Evolutionary conservation across 495 filamentous ascomycete genomes (phyloP).

Genomic region (Hypoxylon intermedium): DNA sequence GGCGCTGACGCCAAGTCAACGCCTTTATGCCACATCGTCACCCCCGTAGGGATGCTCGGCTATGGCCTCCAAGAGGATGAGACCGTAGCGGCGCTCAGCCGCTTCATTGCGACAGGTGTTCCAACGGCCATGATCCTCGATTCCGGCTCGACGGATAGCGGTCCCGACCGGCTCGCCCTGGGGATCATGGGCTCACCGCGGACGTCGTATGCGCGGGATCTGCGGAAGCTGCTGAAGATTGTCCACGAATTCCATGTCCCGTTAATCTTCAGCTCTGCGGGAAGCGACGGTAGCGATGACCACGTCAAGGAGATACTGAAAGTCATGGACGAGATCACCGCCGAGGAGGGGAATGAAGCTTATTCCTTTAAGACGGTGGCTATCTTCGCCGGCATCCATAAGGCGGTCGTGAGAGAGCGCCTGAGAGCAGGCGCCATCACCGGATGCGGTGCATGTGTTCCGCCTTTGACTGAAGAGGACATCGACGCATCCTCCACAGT

Average conservation of each 20-base stretch:
- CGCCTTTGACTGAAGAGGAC: conserved; percentile 47
- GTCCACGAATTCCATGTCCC: conserved; percentile 42
- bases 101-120: conserved; percentile 38
- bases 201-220: conserved; percentile 50
- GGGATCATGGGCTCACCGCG: conserved; percentile 44
- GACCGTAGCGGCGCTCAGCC: conserved; percentile 29
- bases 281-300: conserved; percentile 54
- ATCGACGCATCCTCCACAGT: conserved; percentile 46
- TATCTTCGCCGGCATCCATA: conserved; percentile 50
- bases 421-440: conserved; percentile 30
- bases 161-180: conserved; percentile 55
- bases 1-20: conserved; percentile 11
- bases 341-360: conserved; percentile 38
- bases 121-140: conserved; percentile 58
- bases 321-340: conserved; percentile 42
- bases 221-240: conserved; percentile 46
- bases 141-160: conserved; percentile 57
- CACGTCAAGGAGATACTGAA: conserved; percentile 54
- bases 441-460: conserved; percentile 46
- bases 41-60: conserved; percentile 58
- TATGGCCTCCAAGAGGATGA: conserved; percentile 53
- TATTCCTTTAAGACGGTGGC: conserved; percentile 50
- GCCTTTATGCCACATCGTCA: conserved; percentile 51
- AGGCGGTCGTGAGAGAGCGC: conserved; percentile 39
- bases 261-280: conserved; percentile 56